Evolutionary conservation across 2,329 filamentous ascomycete genomes (phyloP), one percentile per base, ranked within the genome.

Genomic region (Phaeomoniella chlamydospora): DNA sequence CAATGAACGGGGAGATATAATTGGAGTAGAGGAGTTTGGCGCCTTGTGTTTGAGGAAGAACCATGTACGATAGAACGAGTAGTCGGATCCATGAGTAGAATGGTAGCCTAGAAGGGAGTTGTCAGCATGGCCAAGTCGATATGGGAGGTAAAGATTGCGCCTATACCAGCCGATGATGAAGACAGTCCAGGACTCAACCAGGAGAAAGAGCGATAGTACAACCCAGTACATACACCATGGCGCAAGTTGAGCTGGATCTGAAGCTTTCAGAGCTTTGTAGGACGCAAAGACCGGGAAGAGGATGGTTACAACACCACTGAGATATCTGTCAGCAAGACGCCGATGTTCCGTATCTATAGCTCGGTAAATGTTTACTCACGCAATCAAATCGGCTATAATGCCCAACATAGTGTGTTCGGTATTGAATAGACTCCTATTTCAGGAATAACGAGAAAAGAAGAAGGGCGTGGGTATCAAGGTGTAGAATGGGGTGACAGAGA

Each of bases 211-310:
- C 41, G 83, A 82, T 45, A 94, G 73, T 15, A 94, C 85, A 41
- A 94, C 85, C 81, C 88, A 98, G 71, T 96, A 98, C 81, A 96
- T 96, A 46, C 96, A 74, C 90, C 90, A 98, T 77, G 88, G 88
- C 44, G 84, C 84, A 41, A 94, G 71, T 54, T 92, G 77, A 26
- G 84, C 79, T 2, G 87, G 86, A 57, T 94, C 84, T 36, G 81
- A 80, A 12, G 85, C 87, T 62, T 90, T 88, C 53, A 98, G 80
- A 34, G 90, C 88, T 68, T 96, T 96, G 72, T 94, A 96, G 44
- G 88, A 94, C 46, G 88, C 87, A 63, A 94, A 96, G 44, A 94
- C 76, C 35, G 90, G 90, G 56, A 96, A 92, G 54, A 94, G 76
- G 54, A 93, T 86, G 38, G 87, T 92, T 40, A 82, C 77, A 55